These are phyloP conservation scores for Leptosphaerulina australis DNA, from an alignment of 2,329 filamentous ascomycete species.

Conservation along the genomic window DNA sequence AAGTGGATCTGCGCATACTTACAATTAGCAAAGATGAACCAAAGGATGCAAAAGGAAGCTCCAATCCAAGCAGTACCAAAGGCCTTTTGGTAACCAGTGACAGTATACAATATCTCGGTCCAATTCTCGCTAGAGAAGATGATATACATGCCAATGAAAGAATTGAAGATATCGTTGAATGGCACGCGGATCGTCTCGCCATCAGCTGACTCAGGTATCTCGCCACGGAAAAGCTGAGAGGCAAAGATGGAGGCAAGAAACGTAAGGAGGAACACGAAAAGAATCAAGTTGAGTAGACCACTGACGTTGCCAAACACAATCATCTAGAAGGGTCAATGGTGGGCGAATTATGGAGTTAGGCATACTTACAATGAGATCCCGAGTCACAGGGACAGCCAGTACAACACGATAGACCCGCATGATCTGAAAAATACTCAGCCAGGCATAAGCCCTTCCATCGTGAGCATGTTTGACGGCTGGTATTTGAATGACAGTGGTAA, in stretches of 20 bases:
- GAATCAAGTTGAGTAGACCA: conserved; percentile 91
- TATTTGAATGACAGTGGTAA: conserved; percentile 84
- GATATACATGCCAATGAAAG: conserved; percentile 97
- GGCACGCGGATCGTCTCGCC: conserved; percentile 71
- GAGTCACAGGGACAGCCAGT: conserved; percentile 83
- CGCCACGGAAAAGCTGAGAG: conserved; percentile 87
- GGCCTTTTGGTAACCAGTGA: conserved; percentile 70
- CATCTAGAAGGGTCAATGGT: conserved; percentile 52
- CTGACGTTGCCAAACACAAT: conserved; percentile 88
- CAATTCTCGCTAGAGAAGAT: conserved; percentile 95
- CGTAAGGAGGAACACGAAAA: conserved; percentile 95
- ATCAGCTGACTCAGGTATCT: conserved; percentile 70
- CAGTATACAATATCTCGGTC: conserved; percentile 84
- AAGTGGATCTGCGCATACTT: conserved; percentile 20
- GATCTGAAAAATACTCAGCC: conserved; percentile 93
- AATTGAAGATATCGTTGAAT: conserved; percentile 91
- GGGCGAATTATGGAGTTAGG: not conserved
- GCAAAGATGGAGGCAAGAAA: conserved; percentile 94
- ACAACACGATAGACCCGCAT: conserved; percentile 91
- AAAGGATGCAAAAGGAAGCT: conserved; percentile 86
- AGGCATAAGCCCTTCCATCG: conserved; percentile 72
- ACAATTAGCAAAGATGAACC: conserved; percentile 91
- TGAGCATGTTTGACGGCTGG: conserved; percentile 74
- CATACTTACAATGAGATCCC: conserved; percentile 72
- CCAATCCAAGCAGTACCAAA: conserved; percentile 88